Percentiles rank a stretch among this genome's conserved stretches.
Conservation (phyloP, 2,329 filamentous ascomycete species). For the Fusarium camptoceras region DNA sequence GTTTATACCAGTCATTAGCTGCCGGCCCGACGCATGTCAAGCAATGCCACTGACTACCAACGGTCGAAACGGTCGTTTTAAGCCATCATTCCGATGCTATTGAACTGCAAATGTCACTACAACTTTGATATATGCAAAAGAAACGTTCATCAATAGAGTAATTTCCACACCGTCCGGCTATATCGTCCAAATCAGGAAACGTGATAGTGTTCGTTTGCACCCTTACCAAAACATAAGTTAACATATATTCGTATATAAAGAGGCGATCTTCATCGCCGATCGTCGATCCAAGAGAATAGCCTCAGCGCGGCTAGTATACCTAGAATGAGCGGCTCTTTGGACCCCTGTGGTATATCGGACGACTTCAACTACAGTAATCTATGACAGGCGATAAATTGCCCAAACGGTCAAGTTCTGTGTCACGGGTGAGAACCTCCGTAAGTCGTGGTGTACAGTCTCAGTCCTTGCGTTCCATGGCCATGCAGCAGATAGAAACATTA, state of each 20-base stretch:
- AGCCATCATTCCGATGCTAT: slow-evolving; percentile 17
- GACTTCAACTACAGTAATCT: background rate
- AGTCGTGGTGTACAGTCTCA: background rate
- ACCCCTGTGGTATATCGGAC: background rate
- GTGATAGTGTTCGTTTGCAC: background rate
- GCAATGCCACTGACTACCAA: slow-evolving; percentile 26
- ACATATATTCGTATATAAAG: background rate
- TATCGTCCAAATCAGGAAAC: background rate
- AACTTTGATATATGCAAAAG: background rate
- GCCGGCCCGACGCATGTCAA: slow-evolving; percentile 9
- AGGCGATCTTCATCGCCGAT: background rate
- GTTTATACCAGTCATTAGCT: background rate
- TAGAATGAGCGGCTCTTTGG: background rate
- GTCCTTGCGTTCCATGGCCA: background rate
- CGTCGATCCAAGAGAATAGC: background rate
- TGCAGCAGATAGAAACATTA: slow-evolving; percentile 1
- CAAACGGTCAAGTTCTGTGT: background rate
- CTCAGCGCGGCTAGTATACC: background rate
- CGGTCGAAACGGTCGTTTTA: slow-evolving; percentile 15
- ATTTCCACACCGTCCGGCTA: background rate
- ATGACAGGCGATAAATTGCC: background rate
- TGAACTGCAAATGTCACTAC: background rate
- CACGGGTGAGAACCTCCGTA: background rate
- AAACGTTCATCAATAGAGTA: background rate
- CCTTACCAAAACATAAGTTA: background rate